Base-by-base conservation (phyloP, 495 filamentous ascomycete genomes). In the Penicillium crystallinum region DNA sequence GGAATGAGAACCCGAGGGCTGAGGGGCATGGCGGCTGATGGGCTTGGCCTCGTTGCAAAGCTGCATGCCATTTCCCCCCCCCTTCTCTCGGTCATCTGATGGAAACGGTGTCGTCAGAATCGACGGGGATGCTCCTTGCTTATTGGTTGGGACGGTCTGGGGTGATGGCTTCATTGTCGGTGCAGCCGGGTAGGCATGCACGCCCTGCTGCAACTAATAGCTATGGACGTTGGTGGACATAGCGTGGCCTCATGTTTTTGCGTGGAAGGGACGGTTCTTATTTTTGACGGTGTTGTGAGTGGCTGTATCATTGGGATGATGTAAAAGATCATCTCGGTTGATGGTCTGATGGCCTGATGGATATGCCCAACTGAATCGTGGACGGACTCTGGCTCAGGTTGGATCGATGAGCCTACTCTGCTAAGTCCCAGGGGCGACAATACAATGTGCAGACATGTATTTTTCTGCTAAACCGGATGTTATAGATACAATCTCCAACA, bases 141-240 rank as follows among this genome's bases (percentile, higher is more conserved):
- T 12, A 34, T 35, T 14, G 37, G 18, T 4, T 9, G 12, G 17
- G 12, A 49, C 40, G 36, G 40, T 27, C 7, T 27, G 3, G 23
- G 5, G 38, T 4, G 4, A 31, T 39, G 35, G 35, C 35, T 47
- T 37, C 21, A 14, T 53, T 21, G 37, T 35, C 19, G 35, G 12
- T 22, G 8, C 47, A 47, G 33, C 62, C 55, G 61, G 59, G 54
- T 61, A 56, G 22, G 53, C 45, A 57, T 58, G 58, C 57, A 57
- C 29, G 54, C 44, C 46, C n/a, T 45, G 27, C 40, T 43, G 46
- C 42, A 41, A 56, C 52, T 55, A 53, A 53, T 53, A 15, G 23
- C 27, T 33, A 18, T 29, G 43, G 51, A 39, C 23, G 23, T 3
- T 27, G 23, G 23, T 27, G 7, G 3, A 27, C 21, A 30, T 37